Base-by-base conservation (phyloP, 345 rosid species). In the Salix purpurea region DNA sequence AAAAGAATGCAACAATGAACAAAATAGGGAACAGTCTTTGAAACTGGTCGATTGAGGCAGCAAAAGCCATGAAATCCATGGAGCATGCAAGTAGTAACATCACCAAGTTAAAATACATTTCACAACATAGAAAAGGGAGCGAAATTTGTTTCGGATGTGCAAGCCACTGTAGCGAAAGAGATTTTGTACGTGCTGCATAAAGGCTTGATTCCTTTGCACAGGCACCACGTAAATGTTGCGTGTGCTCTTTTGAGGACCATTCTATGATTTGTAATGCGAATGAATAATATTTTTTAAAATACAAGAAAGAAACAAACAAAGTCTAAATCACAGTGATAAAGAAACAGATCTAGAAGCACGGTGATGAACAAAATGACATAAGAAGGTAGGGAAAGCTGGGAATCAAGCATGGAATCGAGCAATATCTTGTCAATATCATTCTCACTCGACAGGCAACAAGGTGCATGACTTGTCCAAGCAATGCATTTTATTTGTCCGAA, bases 31-130 rank as follows among this genome's bases (percentile, higher is more conserved):
- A 74, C 34, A 15, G 76, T 70, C 0, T 74, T 12, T 7, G 85
- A 79, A 14, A 72, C 60, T 26, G 69, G 39, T 32, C 19, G 96
- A 88, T 11, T 91, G 96, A 52, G 90, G 89, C 89, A 93, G 75
- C 71, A 90, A 74, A 73, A 93, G 91, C 83, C 88, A 86, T 61
- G 94, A 79, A 67, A 88, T 85, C 84, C 86, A 91, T 58, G 94
- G 98, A 73, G 91, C 89, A 77, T 80, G 89, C 15, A 90, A 74
- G 85, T 87, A 89, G 85, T 89, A 0, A 90, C 79, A 81, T 87
- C 54, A 87, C 89, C 85, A 72, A 40, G 70, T 72, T 37, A 56
- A 77, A 66, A 83, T 75, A 76, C 86, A 83, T 26, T 75, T 79
- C 36, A 85, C 76, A 7, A 61, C 9, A 73, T 75, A 83, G 32